Conservation (phyloP, 345 rosid genomes). For the Euphorbia peplus region DNA sequence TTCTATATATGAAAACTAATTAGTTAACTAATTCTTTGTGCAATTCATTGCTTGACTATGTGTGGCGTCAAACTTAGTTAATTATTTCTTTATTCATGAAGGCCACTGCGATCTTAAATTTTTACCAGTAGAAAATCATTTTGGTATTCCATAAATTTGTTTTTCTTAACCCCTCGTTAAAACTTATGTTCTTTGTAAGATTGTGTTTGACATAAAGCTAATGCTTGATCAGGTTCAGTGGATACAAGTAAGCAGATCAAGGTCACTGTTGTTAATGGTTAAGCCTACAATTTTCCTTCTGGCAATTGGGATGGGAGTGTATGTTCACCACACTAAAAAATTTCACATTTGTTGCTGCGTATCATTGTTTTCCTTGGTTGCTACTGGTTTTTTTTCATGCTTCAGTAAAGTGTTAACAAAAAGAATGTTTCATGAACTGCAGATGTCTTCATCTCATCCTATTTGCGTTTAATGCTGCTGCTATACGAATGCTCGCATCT, state of each 20-base stretch:
- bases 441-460: constrained; percentile 68
- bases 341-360: neutral
- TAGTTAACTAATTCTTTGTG: too few relatives aligned
- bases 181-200: neutral
- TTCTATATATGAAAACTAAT: too few relatives aligned
- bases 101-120: neutral
- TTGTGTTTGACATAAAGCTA: constrained; percentile 14
- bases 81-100: constrained; percentile 6
- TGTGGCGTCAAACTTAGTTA: neutral
- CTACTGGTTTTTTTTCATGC: neutral
- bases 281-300: constrained; percentile 62
- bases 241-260: constrained; percentile 93
- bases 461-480: constrained; percentile 55
- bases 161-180: neutral
- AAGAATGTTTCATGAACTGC: constrained; percentile 22
- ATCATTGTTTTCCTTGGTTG: neutral
- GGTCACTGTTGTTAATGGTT: constrained; percentile 70
- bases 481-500: constrained; percentile 49
- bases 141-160: neutral
- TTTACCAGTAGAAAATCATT: constrained; percentile 6
- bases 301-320: constrained; percentile 75
- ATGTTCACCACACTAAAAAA: constrained; percentile 29
- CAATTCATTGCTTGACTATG: neutral
- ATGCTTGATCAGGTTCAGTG: constrained; percentile 69
- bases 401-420: constrained; percentile 12